Evolutionary conservation across 2,329 filamentous ascomycete species (phyloP).

Genomic region (Arthrocladium fulminans): DNA sequence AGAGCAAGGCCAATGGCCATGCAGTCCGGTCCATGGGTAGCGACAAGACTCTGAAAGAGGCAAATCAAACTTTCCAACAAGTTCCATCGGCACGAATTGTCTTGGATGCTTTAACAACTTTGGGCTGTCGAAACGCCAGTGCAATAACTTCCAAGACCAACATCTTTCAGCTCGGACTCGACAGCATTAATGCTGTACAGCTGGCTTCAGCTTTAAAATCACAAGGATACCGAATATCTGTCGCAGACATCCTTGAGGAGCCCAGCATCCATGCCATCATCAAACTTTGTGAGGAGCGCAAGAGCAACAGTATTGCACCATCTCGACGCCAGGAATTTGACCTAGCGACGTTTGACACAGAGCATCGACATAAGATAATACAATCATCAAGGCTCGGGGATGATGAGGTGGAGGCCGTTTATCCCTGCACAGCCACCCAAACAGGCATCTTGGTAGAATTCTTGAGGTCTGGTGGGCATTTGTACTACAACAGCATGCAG

Average conservation of each 20-base stretch:
- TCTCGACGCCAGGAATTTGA: constrained; percentile 30
- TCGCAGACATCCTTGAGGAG: constrained; percentile 64
- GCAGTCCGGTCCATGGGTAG: neutral
- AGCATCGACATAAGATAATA: constrained; percentile 25
- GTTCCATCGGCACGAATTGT: neutral
- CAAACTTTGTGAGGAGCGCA: constrained; percentile 7
- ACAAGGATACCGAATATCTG: constrained; percentile 50
- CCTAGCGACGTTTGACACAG: constrained; percentile 44
- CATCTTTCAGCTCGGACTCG: constrained; percentile 79
- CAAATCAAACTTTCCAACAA: neutral
- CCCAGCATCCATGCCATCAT: constrained; percentile 20
- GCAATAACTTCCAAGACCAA: constrained; percentile 43
- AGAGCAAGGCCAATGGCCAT: neutral
- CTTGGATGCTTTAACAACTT: neutral
- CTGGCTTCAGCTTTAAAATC: constrained; percentile 60
- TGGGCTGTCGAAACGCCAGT: neutral
- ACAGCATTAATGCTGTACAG: constrained; percentile 80
- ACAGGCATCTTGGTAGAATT: constrained; percentile 71
- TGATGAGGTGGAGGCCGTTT: constrained; percentile 45
- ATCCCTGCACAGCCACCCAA: constrained; percentile 74
- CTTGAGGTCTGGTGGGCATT: constrained; percentile 52
- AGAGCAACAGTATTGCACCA: neutral
- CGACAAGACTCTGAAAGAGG: neutral
- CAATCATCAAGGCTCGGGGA: neutral
- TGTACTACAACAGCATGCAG: constrained; percentile 68